A percentile compares a stretch with the other conserved stretches of the same genome.
phyloP scores from a whole-genome alignment of 768 basidiomycete genomes.

The Asterophora lycoperdoides region DNA sequence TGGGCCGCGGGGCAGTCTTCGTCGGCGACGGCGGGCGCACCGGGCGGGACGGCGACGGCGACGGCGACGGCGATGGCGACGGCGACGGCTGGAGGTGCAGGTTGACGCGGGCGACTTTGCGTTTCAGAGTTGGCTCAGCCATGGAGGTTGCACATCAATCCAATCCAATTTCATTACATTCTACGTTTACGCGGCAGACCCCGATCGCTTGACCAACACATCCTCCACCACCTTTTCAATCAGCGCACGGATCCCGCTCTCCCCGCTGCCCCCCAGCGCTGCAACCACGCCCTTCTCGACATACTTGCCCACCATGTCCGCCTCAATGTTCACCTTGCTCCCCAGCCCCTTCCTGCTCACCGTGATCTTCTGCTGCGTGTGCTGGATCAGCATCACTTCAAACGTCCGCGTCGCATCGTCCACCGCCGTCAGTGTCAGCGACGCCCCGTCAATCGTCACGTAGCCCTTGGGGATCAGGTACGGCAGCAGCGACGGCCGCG shows the following conservation, averaged over 20 bases:
- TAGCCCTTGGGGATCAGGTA: conserved; percentile 95
- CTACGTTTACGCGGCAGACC: conserved; percentile 11
- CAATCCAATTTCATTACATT: background rate
- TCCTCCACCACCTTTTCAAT: conserved; percentile 59
- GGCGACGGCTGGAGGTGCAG: too few relatives aligned
- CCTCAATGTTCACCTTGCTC: conserved; percentile 89
- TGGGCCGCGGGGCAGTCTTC: conserved; percentile 37
- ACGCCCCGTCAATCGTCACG: conserved; percentile 90
- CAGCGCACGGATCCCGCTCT: conserved; percentile 40
- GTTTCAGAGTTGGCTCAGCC: conserved; percentile 29
- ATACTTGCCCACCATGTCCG: conserved; percentile 92
- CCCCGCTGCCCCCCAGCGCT: conserved; percentile 54
- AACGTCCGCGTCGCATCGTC: conserved; percentile 60
- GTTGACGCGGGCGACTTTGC: conserved; percentile 35
- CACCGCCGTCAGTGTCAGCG: conserved; percentile 85
- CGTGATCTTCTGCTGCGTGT: conserved; percentile 87
- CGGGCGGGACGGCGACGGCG: too few relatives aligned
- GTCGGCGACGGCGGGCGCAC: conserved; percentile 23
- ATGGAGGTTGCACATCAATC: background rate
- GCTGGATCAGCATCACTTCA: conserved; percentile 91
- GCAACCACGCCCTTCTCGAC: conserved; percentile 79
- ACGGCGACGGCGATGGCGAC: too few relatives aligned
- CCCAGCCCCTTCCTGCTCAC: conserved; percentile 72
- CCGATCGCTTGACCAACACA: conserved; percentile 40
- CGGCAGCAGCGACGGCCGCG: conserved; percentile 61